These are phyloP conservation scores for Phoma sp. DNA, from an alignment of 2,329 filamentous ascomycete species.

Conservation along the genomic window DNA sequence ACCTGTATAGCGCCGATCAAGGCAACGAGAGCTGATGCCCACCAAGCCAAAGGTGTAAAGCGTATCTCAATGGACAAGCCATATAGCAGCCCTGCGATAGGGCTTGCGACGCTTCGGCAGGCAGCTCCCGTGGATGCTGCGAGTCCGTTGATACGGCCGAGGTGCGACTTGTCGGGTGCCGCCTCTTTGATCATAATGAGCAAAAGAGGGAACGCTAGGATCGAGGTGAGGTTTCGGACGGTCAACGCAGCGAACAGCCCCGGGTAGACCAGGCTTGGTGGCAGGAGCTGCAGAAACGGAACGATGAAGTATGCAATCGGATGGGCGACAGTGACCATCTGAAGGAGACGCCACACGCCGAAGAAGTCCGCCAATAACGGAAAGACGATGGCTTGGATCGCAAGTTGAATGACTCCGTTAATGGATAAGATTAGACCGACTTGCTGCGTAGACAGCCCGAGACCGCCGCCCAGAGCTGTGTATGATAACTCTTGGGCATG, in stretches of 20 bases:
- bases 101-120: constrained; percentile 72
- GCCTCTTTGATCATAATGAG: constrained; percentile 77
- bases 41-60: constrained; percentile 69
- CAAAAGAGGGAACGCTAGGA: constrained; percentile 70
- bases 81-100: constrained; percentile 71
- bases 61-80: constrained; percentile 62
- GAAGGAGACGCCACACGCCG: constrained; percentile 71
- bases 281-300: constrained; percentile 68
- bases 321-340: constrained; percentile 69
- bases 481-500: constrained; percentile 31
- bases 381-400: constrained; percentile 75
- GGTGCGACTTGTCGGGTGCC: constrained; percentile 64
- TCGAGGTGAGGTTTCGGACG: constrained; percentile 70
- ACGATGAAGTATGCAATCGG: constrained; percentile 72
- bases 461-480: constrained; percentile 60
- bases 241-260: constrained; percentile 71
- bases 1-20: constrained; percentile 62
- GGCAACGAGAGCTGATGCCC: constrained; percentile 63
- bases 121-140: constrained; percentile 75
- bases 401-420: constrained; percentile 73
- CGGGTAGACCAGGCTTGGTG: constrained; percentile 59
- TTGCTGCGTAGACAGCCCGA: constrained; percentile 69
- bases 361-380: constrained; percentile 67
- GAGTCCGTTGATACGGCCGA: constrained; percentile 75
- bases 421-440: constrained; percentile 72